Conservation (phyloP, 108 stramenopile genomes). For the Ochromonas danica region DNA sequence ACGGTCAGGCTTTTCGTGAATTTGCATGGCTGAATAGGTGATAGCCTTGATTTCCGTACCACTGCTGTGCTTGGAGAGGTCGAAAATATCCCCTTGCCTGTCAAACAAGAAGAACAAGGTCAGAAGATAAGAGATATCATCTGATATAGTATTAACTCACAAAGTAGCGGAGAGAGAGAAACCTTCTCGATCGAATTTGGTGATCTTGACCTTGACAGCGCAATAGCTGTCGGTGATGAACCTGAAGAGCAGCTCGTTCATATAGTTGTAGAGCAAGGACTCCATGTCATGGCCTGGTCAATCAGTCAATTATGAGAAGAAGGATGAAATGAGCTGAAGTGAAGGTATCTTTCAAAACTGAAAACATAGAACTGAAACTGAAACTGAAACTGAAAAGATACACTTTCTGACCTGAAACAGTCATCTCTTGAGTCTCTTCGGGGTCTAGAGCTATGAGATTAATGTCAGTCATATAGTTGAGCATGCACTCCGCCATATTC, state of each 20-base stretch:
- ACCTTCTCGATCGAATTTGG: constrained; percentile 1
- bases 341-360: too few relatives aligned
- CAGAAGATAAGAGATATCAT: not conserved
- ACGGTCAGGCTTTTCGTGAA: constrained; percentile 27
- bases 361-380: too few relatives aligned
- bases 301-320: constrained; percentile 35
- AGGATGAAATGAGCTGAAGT: constrained; percentile 23
- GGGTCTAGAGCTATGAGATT: constrained; percentile 49
- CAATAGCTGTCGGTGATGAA: constrained; percentile 61
- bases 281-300: constrained; percentile 63
- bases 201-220: constrained; percentile 42
- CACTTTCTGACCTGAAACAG: constrained; percentile 37
- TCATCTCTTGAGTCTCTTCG: constrained; percentile 33
- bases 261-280: constrained; percentile 59
- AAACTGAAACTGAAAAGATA: too few relatives aligned
- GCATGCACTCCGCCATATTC: constrained; percentile 61
- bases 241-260: constrained; percentile 69
- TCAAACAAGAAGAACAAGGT: not conserved
- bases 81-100: constrained; percentile 53
- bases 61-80: constrained; percentile 63
- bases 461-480: constrained; percentile 70
- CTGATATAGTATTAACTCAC: not conserved
- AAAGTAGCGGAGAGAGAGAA: not conserved
- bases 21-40: constrained; percentile 70
- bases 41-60: constrained; percentile 76